A percentile compares a stretch with the other conserved stretches of the same genome.
Evolutionary conservation across 2,329 filamentous ascomycete genomes (phyloP).

Genomic region (Neodidymelliopsis sp.): DNA sequence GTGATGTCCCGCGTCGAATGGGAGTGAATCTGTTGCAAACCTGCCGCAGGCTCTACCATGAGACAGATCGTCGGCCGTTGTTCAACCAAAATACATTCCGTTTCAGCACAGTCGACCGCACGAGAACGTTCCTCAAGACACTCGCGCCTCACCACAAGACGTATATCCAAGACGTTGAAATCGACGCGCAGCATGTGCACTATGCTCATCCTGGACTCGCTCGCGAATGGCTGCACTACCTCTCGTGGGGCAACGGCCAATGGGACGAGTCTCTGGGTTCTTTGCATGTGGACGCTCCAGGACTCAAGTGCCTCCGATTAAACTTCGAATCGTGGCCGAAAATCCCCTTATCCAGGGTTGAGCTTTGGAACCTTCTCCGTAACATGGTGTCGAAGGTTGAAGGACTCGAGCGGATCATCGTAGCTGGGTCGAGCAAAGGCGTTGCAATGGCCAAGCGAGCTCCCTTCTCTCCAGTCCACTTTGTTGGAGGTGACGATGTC

Average conservation of each 20-base stretch:
- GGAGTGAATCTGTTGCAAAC: slow-evolving; percentile 45
- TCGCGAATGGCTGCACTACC: slow-evolving; percentile 49
- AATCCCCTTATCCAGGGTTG: slow-evolving; percentile 37
- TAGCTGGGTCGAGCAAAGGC: slow-evolving; percentile 44
- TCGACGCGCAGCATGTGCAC: slow-evolving; percentile 45
- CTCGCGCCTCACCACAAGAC: slow-evolving; percentile 29
- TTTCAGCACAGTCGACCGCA: slow-evolving; percentile 44
- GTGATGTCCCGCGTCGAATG: slow-evolving; percentile 12
- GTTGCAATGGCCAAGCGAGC: slow-evolving; percentile 38
- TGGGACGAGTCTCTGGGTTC: slow-evolving; percentile 32
- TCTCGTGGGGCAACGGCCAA: slow-evolving; percentile 31
- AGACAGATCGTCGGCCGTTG: slow-evolving; percentile 40
- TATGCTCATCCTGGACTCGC: slow-evolving; percentile 31
- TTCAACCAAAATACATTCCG: slow-evolving; percentile 47
- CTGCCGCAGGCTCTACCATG: slow-evolving; percentile 46
- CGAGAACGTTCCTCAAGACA: slow-evolving; percentile 39
- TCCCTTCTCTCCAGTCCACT: slow-evolving; percentile 49
- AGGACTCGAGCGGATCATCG: slow-evolving; percentile 42
- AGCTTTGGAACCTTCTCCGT: slow-evolving; percentile 45
- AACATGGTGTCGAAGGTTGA: slow-evolving; percentile 38
- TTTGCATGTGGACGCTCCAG: slow-evolving; percentile 37
- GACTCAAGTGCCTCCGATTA: slow-evolving; percentile 42
- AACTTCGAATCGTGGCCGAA: slow-evolving; percentile 48
- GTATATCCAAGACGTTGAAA: slow-evolving; percentile 44
- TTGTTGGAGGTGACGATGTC: slow-evolving; percentile 47